phyloP scores from a whole-genome alignment of 768 basidiomycete genomes.

The Psilocybe tampanensis region DNA sequence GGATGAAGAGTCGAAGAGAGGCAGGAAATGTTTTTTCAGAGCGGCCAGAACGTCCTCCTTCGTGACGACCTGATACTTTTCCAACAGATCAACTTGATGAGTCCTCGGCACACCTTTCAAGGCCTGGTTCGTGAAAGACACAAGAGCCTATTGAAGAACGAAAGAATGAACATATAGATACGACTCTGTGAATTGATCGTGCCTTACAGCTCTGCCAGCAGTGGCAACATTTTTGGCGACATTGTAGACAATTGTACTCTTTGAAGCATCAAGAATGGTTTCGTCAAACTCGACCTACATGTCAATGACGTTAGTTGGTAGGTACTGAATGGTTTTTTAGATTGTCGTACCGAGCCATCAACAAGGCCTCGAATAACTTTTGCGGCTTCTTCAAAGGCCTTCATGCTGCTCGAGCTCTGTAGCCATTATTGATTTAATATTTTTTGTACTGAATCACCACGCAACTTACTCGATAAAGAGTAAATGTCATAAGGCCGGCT shows the following conservation, averaged over 20 bases:
- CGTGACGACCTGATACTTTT: constrained; percentile 78
- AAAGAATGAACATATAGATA: not conserved
- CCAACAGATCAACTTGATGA: constrained; percentile 74
- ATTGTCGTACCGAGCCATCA: constrained; percentile 70
- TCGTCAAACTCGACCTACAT: constrained; percentile 76
- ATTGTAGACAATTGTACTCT: constrained; percentile 87
- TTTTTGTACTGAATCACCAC: not conserved
- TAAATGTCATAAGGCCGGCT: constrained; percentile 74
- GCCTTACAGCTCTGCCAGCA: constrained; percentile 79
- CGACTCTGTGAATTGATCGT: not conserved
- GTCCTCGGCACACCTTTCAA: constrained; percentile 82
- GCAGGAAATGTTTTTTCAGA: constrained; percentile 76
- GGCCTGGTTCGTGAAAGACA: constrained; percentile 89
- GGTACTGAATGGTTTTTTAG: not conserved
- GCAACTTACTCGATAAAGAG: constrained; percentile 70
- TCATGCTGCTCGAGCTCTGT: constrained; percentile 78
- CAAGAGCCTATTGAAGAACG: constrained; percentile 55
- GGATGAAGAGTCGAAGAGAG: constrained; percentile 76
- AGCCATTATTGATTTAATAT: not conserved
- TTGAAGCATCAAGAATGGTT: constrained; percentile 85
- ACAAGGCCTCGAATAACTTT: constrained; percentile 79
- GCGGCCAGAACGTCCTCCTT: constrained; percentile 73
- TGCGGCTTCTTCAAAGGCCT: constrained; percentile 80
- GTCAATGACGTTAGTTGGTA: not conserved
- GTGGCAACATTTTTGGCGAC: constrained; percentile 85